These are phyloP conservation scores for Hypoxylon sp. DNA, from an alignment of 2,329 filamentous ascomycete genomes.

Conservation along the genomic window DNA sequence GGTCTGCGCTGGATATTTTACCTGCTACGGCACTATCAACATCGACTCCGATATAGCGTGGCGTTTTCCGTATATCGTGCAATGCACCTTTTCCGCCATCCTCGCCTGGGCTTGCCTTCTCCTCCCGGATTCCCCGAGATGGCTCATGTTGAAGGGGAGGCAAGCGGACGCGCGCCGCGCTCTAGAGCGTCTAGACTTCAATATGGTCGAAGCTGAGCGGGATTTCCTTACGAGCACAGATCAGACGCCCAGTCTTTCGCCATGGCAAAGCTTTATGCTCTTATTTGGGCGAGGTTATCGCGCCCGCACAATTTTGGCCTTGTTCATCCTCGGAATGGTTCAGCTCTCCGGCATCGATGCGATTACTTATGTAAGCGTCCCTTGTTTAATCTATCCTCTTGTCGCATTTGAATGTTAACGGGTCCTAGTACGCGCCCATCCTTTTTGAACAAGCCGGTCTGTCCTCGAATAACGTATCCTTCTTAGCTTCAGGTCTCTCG, in stretches of 20 bases:
- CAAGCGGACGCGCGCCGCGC: conserved; percentile 61
- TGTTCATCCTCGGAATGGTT: conserved; percentile 65
- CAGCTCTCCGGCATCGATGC: conserved; percentile 75
- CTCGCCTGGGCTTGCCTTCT: conserved; percentile 59
- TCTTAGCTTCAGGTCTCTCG: conserved; percentile 73
- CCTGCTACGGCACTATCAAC: conserved; percentile 68
- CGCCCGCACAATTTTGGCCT: conserved; percentile 64
- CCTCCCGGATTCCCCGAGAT: conserved; percentile 70
- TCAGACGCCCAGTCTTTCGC: conserved; percentile 52
- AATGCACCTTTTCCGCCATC: conserved; percentile 58
- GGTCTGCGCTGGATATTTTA: conserved; percentile 70
- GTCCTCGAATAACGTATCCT: conserved; percentile 66
- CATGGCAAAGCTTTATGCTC: conserved; percentile 54
- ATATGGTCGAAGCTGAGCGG: conserved; percentile 63
- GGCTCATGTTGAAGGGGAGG: conserved; percentile 66
- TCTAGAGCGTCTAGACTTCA: conserved; percentile 61
- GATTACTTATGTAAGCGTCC: conserved; percentile 67
- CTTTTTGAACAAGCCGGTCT: conserved; percentile 73
- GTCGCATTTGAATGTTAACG: conserved; percentile 12
- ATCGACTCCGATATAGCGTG: conserved; percentile 66
- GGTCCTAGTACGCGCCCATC: conserved; percentile 68
- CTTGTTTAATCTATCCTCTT: not conserved
- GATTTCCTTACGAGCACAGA: conserved; percentile 58
- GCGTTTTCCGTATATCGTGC: conserved; percentile 69
- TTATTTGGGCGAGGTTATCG: conserved; percentile 59